phyloP scores from a whole-genome alignment of 768 basidiomycete species.

The Pleurotus cornucopiae region DNA sequence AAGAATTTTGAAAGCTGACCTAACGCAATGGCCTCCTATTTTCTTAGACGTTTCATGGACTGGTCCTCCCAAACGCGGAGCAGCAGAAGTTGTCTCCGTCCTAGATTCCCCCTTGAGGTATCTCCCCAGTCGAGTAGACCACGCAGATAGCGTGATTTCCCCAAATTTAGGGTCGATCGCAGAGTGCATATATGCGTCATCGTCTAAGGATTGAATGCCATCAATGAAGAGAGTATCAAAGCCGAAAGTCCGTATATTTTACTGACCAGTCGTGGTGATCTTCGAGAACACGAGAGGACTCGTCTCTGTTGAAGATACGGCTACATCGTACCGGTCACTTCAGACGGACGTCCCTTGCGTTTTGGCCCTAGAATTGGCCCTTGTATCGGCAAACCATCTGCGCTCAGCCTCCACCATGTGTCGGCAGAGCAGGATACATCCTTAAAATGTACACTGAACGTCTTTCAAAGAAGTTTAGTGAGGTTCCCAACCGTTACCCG shows the following conservation, averaged over 20 bases:
- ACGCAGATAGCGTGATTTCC: constrained; percentile 9
- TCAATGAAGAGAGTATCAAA: too few relatives aligned
- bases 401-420: too few relatives aligned
- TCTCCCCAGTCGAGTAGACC: neutral
- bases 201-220: constrained; percentile 1
- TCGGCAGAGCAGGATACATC: too few relatives aligned
- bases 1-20: constrained; percentile 12
- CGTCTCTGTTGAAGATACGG: neutral
- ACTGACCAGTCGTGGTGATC: constrained; percentile 4
- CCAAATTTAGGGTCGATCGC: constrained; percentile 1
- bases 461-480: neutral
- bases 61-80: neutral
- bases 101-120: neutral
- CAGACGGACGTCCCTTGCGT: too few relatives aligned
- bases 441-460: neutral
- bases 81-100: neutral
- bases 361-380: too few relatives aligned
- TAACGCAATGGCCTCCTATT: constrained; percentile 20
- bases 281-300: constrained; percentile 8
- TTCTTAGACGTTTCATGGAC: constrained; percentile 24
- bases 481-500: neutral
- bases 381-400: too few relatives aligned
- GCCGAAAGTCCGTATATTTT: too few relatives aligned
- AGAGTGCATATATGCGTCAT: constrained; percentile 10
- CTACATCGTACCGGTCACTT: neutral